A percentile compares a stretch with the other conserved stretches of the same genome.
Conservation (phyloP, 139 green algal species). For the Micractinium conductrix region DNA sequence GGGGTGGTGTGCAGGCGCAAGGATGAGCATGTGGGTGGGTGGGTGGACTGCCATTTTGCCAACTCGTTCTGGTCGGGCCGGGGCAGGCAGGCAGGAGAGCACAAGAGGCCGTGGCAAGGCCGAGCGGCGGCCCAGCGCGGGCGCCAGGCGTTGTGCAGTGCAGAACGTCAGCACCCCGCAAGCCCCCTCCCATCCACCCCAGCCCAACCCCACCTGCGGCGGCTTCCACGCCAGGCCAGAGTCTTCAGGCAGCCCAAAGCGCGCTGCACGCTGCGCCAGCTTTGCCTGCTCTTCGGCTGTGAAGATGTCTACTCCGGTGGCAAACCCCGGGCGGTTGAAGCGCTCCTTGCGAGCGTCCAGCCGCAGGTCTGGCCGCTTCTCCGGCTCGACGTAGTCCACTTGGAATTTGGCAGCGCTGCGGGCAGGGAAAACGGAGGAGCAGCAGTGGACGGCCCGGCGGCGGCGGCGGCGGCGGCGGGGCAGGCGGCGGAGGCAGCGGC, state of each 20-base stretch:
- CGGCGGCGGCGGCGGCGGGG: neutral
- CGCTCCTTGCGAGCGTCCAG: conserved; percentile 48
- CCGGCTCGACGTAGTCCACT: conserved; percentile 61
- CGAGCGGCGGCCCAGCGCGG: too few species aligned
- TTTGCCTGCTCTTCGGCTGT: conserved; percentile 76
- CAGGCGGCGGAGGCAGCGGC: too few species aligned
- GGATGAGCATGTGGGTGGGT: too few species aligned
- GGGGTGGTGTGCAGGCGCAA: too few species aligned
- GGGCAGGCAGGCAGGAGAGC: too few species aligned
- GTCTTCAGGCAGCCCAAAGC: conserved; percentile 52
- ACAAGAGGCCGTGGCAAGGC: too few species aligned
- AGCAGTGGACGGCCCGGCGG: neutral
- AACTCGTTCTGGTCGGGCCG: too few species aligned
- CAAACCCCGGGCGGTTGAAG: conserved; percentile 53
- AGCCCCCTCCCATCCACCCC: too few species aligned
- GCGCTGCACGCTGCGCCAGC: conserved; percentile 58
- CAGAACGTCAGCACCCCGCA: too few species aligned
- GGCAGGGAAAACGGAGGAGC: neutral
- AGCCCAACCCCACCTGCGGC: conserved; percentile 11
- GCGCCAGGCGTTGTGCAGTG: too few species aligned
- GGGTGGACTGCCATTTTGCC: too few species aligned
- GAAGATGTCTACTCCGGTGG: conserved; percentile 61
- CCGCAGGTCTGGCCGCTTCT: conserved; percentile 51
- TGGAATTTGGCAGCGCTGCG: conserved; percentile 73
- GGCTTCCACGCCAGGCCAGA: conserved; percentile 33